Evolutionary conservation across 202 grass and related monocot genomes (phyloP).

Genomic region (Setaria viridis): DNA sequence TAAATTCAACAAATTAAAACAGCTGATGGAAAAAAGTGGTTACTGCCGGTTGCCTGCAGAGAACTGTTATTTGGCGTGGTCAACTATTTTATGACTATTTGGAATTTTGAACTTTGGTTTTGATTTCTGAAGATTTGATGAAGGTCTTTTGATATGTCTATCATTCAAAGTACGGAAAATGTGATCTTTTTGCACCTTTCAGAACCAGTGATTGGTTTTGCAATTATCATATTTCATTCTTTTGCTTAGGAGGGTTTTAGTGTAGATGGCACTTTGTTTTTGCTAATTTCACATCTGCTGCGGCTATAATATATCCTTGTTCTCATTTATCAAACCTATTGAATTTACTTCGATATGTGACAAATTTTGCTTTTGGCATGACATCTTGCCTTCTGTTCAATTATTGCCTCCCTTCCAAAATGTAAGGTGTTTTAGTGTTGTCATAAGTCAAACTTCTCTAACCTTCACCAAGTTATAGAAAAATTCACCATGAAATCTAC

Average conservation of each 20-base stretch:
- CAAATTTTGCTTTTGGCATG: background rate
- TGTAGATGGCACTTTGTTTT: background rate
- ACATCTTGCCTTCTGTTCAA: background rate
- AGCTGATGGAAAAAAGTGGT: too few relatives aligned
- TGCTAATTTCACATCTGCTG: background rate
- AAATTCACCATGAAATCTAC: too few relatives aligned
- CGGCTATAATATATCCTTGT: background rate
- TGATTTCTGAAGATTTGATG: background rate
- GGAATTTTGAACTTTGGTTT: background rate
- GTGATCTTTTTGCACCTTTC: background rate
- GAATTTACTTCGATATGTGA: conserved; percentile 5
- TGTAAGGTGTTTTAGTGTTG: too few relatives aligned
- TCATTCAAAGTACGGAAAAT: too few relatives aligned
- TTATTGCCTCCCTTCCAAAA: too few relatives aligned
- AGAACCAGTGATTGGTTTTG: background rate
- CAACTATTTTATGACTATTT: background rate
- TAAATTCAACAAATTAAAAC: background rate
- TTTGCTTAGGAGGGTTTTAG: background rate
- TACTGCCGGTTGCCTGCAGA: background rate
- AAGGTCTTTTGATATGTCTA: background rate
- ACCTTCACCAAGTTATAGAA: too few relatives aligned
- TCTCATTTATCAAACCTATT: background rate
- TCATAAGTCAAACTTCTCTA: too few relatives aligned
- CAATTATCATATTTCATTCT: background rate
- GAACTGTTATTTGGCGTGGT: background rate